Conservation (phyloP, 1,139 yeast genomes). For the Diutina neorugosa region DNA sequence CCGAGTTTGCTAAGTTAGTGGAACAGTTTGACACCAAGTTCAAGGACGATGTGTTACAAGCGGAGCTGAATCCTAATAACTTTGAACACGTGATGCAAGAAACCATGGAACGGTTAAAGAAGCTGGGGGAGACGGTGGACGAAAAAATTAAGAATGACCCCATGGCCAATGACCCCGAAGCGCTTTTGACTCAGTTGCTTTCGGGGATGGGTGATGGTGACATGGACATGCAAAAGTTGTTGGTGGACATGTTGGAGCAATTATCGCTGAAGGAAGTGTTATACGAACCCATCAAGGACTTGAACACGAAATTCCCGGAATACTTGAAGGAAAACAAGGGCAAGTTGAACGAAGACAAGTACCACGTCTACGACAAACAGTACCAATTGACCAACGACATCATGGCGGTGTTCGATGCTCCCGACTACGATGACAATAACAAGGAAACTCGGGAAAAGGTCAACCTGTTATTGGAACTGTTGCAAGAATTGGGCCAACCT, state of each 20-base stretch:
- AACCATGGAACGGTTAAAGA: conserved; percentile 68
- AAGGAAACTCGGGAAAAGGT: conserved; percentile 40
- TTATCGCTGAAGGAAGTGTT: conserved; percentile 77
- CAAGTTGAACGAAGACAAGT: conserved; percentile 34
- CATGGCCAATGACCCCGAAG: conserved; percentile 40
- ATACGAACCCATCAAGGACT: conserved; percentile 80
- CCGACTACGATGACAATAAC: conserved; percentile 27
- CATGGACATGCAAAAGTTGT: conserved; percentile 48
- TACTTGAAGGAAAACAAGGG: conserved; percentile 43
- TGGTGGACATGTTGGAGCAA: conserved; percentile 72
- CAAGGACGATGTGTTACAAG: conserved; percentile 23
- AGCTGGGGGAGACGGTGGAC: conserved; percentile 57
- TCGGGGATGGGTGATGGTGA: conserved; percentile 38
- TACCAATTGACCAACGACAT: conserved; percentile 41
- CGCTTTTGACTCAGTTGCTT: conserved; percentile 41
- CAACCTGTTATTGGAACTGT: conserved; percentile 46
- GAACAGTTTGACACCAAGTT: conserved; percentile 31
- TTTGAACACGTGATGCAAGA: conserved; percentile 72
- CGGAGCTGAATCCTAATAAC: conserved; percentile 21
- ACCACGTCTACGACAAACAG: conserved; percentile 41
- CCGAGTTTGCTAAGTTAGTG: conserved; percentile 40
- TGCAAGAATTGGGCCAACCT: conserved; percentile 81
- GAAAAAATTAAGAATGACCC: conserved; percentile 44
- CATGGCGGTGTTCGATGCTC: conserved; percentile 44
- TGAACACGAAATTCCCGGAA: conserved; percentile 56